Evolutionary conservation across 2,329 filamentous ascomycete genomes (phyloP).

Genomic region (Pseudogymnoascus sp.): DNA sequence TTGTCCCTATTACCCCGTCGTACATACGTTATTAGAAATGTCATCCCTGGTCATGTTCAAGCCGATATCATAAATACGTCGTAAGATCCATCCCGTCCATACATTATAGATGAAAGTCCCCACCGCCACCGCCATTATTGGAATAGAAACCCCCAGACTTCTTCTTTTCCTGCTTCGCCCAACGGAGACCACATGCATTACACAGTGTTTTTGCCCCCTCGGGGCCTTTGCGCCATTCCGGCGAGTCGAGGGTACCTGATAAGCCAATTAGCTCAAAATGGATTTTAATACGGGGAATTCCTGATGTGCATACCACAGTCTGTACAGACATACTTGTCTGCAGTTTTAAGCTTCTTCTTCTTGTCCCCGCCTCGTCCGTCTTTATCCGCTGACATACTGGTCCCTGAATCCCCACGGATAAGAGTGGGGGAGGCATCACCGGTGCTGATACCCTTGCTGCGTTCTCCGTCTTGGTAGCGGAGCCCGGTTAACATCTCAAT

Average conservation of each 20-base stretch:
- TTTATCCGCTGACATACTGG: conserved; percentile 73
- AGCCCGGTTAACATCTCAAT: conserved; percentile 92
- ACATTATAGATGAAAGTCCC: not conserved
- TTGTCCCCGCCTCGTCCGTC: conserved; percentile 66
- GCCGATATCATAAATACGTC: not conserved
- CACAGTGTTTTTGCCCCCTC: conserved; percentile 89
- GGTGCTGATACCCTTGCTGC: conserved; percentile 79
- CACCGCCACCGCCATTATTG: not conserved
- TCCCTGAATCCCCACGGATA: conserved; percentile 78
- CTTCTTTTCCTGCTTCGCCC: conserved; percentile 80
- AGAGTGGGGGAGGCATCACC: conserved; percentile 73
- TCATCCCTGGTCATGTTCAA: not conserved
- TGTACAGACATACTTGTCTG: conserved; percentile 87
- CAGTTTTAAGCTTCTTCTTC: conserved; percentile 75
- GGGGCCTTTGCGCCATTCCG: conserved; percentile 92
- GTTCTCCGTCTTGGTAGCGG: conserved; percentile 79
- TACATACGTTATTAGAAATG: conserved; percentile 5
- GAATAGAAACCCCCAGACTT: conserved; percentile 16
- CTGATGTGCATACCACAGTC: conserved; percentile 62
- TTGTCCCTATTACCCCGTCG: not conserved
- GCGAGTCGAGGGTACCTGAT: conserved; percentile 72
- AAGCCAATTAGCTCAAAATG: not conserved
- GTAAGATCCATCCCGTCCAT: not conserved
- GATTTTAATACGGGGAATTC: not conserved
- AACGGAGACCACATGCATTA: conserved; percentile 79